These are phyloP conservation scores for Bolboschoenus planiculmis DNA, from an alignment of 176 grass and related monocot genomes.

Conservation along the genomic window DNA sequence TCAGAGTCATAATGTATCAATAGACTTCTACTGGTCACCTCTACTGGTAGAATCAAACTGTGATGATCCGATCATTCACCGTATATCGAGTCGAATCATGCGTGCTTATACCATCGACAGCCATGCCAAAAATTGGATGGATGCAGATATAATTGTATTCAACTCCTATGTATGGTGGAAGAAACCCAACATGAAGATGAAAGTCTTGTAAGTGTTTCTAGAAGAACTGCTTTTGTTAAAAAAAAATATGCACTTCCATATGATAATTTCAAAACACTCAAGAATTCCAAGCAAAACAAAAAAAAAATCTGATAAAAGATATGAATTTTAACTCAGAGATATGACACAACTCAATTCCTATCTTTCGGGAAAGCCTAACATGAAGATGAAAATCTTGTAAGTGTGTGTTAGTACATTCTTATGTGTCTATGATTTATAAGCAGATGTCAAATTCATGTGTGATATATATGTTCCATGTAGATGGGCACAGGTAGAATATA, in stretches of 20 bases:
- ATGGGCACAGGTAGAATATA: not conserved
- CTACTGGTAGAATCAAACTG: slow-evolving; percentile 80
- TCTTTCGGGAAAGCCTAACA: slow-evolving; percentile 6
- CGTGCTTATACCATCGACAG: slow-evolving; percentile 51
- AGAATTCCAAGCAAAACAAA: not conserved
- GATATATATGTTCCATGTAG: not conserved
- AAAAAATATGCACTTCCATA: not conserved
- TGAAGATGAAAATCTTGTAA: slow-evolving; percentile 19
- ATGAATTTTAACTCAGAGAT: slow-evolving; percentile 7
- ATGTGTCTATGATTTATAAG: not conserved
- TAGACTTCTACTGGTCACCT: slow-evolving; percentile 96
- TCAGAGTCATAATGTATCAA: slow-evolving; percentile 74
- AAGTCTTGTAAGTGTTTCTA: slow-evolving; percentile 58
- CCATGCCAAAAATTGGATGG: slow-evolving; percentile 56
- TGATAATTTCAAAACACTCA: not conserved
- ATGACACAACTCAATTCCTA: slow-evolving; percentile 15
- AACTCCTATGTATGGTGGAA: slow-evolving; percentile 98
- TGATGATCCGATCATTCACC: slow-evolving; percentile 68
- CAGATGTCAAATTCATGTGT: not conserved
- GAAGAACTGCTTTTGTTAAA: not conserved
- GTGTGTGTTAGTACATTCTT: slow-evolving; percentile 14
- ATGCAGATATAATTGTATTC: slow-evolving; percentile 79
- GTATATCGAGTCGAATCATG: slow-evolving; percentile 66
- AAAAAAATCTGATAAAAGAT: not conserved
- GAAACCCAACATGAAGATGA: slow-evolving; percentile 81